Conservation (phyloP, 371 early-diverging fungal species). For the Mucor piriformis region DNA sequence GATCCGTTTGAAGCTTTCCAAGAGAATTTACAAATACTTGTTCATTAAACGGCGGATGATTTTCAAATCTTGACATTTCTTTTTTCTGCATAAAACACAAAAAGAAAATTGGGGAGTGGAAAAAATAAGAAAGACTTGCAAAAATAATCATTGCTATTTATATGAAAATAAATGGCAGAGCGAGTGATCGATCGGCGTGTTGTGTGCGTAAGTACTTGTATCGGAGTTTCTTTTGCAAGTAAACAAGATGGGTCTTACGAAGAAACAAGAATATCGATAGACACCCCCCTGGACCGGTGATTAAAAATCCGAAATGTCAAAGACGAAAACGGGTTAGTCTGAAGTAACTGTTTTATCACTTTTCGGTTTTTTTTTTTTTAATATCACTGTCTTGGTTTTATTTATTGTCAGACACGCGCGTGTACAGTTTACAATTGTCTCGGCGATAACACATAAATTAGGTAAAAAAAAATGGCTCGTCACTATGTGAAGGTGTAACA, state of each 20-base stretch:
- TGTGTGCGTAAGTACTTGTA: neutral
- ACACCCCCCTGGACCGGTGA: neutral
- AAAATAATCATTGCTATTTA: neutral
- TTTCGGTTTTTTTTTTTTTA: too few relatives aligned
- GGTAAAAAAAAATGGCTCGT: neutral
- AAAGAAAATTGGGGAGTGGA: neutral
- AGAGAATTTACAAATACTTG: neutral
- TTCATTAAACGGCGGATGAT: constrained; percentile 2
- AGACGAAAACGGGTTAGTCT: neutral
- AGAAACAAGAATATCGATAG: neutral
- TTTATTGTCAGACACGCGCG: too few relatives aligned
- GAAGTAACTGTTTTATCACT: neutral
- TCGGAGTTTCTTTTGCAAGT: neutral
- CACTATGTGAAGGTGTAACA: neutral
- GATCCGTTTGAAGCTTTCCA: neutral
- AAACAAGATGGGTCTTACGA: neutral
- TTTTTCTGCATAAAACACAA: neutral
- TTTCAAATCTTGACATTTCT: constrained; percentile 1
- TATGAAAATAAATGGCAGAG: neutral
- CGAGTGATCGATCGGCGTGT: constrained; percentile 7
- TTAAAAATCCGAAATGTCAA: constrained; percentile 1
- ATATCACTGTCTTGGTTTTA: too few relatives aligned
- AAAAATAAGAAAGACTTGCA: neutral
- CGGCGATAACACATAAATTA: too few relatives aligned
- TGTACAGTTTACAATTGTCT: too few relatives aligned